Evolutionary conservation across 331 rosid genomes (phyloP), one percentile per base, ranked within the genome.

Genomic region (Pyracantha coccinea): DNA sequence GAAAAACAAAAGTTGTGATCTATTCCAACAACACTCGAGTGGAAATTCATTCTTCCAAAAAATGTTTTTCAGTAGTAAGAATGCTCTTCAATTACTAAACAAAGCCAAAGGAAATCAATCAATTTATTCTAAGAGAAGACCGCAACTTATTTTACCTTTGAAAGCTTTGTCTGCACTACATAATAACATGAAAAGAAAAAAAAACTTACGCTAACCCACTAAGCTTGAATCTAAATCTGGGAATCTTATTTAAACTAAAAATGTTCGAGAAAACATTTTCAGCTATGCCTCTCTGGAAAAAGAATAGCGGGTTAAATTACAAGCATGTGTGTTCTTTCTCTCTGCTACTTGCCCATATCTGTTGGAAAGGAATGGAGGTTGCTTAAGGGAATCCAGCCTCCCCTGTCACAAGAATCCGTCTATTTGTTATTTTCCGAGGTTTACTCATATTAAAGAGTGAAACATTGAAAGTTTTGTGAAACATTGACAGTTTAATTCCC

Each of bases 21-120:
- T 59, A 65, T 25, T 71, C 67, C 77, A 82, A 78, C 76, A 75
- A 65, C 23, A 71, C 38, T 57, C 58, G 71, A 29, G 23, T 44
- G 54, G 17, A 50, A 65, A 62, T 8, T 69, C 45, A 31, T 16
- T 75, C 13, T 9, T 27, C 68, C 72, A 7, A 41, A 13, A 21
- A 28, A 28, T 12, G 12, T 20, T 23, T 52, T 74, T 24, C 11
- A n/a, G 59, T 59, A 68, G 68, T 19, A 59, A 38, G 57, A 60
- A 54, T 73, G 76, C 31, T 50, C 14, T 41, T 58, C 41, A 69
- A 68, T 19, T 17, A 72, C 78, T 14, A 61, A 79, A 27, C 4
- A 44, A 54, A 33, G 33, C 54, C 6, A 54, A 17, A 32, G 23
- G 17, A 4, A 57, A 72, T 50, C 68, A 58, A 58, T 16, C 12